Base-by-base conservation (phyloP, 2,329 filamentous ascomycete genomes). In the Akanthomyces lecanii region DNA sequence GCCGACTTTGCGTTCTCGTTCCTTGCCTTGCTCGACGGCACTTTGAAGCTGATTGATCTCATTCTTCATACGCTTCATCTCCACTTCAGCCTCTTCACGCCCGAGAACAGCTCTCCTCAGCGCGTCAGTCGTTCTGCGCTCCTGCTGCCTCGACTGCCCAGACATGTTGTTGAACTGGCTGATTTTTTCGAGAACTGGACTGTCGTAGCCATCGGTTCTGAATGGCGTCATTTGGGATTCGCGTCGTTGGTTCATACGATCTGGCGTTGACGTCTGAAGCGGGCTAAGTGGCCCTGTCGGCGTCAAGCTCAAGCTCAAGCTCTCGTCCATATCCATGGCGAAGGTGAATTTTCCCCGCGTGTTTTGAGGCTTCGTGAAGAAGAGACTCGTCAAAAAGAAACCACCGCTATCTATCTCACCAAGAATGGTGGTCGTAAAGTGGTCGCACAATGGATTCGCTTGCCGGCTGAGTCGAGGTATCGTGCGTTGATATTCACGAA, bases 111-210 rank as follows among this genome's bases (percentile, higher is more conserved):
- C 86, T 54, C 86, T 82, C 72, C 86, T 87, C 18, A 89, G 76
- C 36, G 86, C 86, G 38, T 89, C 86, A 68, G 84, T 86, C 54
- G 80, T 85, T 74, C 85, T 88, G 69, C 85, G 82, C 72, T 88
- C 86, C 60, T 87, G 76, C 54, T 85, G 81, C 69, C 85, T 86
- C 40, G 82, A 82, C 73, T 83, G 79, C 67, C 81, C 76, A 63
- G 87, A 83, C 51, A 91, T 79, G 63, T 81, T 84, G 77, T 91
- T 90, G 75, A 91, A 91, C 74, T 90, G 89, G 70, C 85, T 86
- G 66, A 90, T 88, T 70, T 87, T 85, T 65, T 88, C 85, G 68
- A 86, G 80, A 6, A 90, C 86, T 25, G 85, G 84, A 68, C 83
- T 85, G 65, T 86, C 84, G 66, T 85, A 81, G 63, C 75, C 75